Base-by-base conservation (phyloP, 495 filamentous ascomycete genomes). In the Hypoxylon fragiforme region DNA sequence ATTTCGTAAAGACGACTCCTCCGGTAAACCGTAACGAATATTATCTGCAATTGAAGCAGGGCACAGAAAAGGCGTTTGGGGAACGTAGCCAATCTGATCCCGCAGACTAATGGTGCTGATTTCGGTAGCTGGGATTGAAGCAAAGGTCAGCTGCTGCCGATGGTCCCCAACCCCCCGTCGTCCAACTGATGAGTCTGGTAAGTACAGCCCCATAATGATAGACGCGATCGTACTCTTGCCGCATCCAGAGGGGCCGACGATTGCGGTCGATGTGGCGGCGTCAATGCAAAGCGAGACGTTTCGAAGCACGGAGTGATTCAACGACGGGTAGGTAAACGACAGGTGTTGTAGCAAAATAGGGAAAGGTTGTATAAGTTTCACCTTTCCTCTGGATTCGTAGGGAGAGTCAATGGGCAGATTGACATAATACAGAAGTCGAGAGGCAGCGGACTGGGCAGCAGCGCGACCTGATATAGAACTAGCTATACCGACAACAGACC, bases 151-250 rank as follows among this genome's bases (percentile, higher is more conserved):
- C 0, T 65, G 69, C 0, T 40, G 63, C 14, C 18, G 30, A 44
- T 24, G 20, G 3, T 44, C 2, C 14, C 7, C 8, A 3, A 1
- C 26, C 12, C 3, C 9, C 9, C 1, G 3, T 9, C 20, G 13
- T 18, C 26, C 36, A 1, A n/a, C 9, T 3, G 41, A 1, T 54
- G 65, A 16, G 30, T 65, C 52, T 0, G 67, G 70, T 15, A 65
- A 52, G 51, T 77, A 66, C 1, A 69, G 46, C 14, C 67, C 64
- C 0, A 94, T 70, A 0, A 97, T 77, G 0, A 98, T 71, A 0
- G 85, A 84, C 1, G 85, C 81, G 34, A 97, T 80, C 1, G 95
- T 97, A 11, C 85, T 91, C 73, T 98, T 98, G 0, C 94, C 92
- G 18, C 83, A 88, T 0, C 95, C 95, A 0, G 91, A 96, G 3